Evolutionary conservation across 495 filamentous ascomycete genomes (phyloP).

Genomic region (Penicillium ochrochloron): DNA sequence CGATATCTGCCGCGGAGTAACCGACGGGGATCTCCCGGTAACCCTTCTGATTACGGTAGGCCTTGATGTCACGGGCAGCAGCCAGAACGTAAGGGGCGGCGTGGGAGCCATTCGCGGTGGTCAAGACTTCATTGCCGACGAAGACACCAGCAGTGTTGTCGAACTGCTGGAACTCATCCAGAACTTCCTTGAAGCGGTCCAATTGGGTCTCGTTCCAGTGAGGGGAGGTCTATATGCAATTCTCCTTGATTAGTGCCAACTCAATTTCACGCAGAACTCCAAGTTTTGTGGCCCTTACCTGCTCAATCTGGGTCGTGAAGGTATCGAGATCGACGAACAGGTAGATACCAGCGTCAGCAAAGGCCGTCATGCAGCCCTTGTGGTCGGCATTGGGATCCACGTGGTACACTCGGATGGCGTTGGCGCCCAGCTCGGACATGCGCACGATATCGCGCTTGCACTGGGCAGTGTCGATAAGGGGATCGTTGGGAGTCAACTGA

Average conservation of each 20-base stretch:
- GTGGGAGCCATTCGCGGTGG: conserved; percentile 55
- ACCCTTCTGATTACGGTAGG: conserved; percentile 74
- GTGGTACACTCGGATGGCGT: conserved; percentile 89
- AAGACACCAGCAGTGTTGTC: conserved; percentile 84
- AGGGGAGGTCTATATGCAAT: conserved; percentile 33
- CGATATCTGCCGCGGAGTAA: conserved; percentile 89
- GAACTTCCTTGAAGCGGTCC: conserved; percentile 66
- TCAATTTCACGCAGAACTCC: neutral
- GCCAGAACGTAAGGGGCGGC: conserved; percentile 85
- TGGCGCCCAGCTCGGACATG: conserved; percentile 81
- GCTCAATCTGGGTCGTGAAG: conserved; percentile 76
- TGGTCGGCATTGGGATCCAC: conserved; percentile 74
- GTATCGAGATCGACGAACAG: conserved; percentile 83
- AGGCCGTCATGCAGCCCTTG: conserved; percentile 71
- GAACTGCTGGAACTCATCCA: conserved; percentile 79
- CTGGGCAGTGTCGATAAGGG: conserved; percentile 74
- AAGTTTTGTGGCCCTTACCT: conserved; percentile 48
- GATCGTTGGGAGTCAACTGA: conserved; percentile 70
- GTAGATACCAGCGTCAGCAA: conserved; percentile 77
- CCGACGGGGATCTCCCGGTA: conserved; percentile 85
- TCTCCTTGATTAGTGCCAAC: neutral
- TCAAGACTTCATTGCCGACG: conserved; percentile 84
- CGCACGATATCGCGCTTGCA: conserved; percentile 75
- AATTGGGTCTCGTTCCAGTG: conserved; percentile 74
- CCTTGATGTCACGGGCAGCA: conserved; percentile 79